Evolutionary conservation across 225 moss, liverwort and hornwort genomes (phyloP).

Genomic region (Pseudoscleropodium purum): DNA sequence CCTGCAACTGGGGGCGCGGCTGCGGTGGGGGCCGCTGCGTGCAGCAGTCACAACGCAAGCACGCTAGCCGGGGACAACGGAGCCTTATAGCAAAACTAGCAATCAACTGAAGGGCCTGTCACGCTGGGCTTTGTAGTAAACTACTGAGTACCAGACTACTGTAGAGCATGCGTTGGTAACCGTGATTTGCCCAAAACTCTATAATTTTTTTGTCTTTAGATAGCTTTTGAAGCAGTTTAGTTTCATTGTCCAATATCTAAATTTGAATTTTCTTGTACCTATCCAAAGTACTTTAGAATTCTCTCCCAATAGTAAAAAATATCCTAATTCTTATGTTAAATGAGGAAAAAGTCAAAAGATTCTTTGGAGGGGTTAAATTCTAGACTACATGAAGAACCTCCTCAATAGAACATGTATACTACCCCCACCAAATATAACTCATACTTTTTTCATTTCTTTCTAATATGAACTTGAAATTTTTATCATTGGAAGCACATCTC

Average conservation of each 20-base stretch:
- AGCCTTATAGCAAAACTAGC: background rate
- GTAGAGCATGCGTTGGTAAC: background rate
- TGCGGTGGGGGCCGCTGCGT: background rate
- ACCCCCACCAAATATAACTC: background rate
- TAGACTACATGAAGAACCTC: too few relatives aligned
- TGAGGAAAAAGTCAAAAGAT: background rate
- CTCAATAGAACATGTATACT: background rate
- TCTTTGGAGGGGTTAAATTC: background rate
- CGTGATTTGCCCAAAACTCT: background rate
- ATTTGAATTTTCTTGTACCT: too few relatives aligned
- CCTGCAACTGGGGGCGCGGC: background rate
- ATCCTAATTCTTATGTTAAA: too few relatives aligned
- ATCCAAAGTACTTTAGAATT: background rate
- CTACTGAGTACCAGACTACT: background rate
- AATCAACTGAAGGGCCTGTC: background rate
- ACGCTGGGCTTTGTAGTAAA: background rate
- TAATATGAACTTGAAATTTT: background rate
- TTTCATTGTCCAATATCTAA: background rate
- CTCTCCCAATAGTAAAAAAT: accelerated
- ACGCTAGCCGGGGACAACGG: background rate
- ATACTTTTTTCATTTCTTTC: too few relatives aligned
- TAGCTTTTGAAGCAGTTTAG: background rate
- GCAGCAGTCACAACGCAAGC: background rate
- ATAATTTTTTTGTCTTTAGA: too few relatives aligned
- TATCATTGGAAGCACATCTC: accelerated